Conservation (phyloP, 495 filamentous ascomycete species). For the Aspergillus nidulans region DNA sequence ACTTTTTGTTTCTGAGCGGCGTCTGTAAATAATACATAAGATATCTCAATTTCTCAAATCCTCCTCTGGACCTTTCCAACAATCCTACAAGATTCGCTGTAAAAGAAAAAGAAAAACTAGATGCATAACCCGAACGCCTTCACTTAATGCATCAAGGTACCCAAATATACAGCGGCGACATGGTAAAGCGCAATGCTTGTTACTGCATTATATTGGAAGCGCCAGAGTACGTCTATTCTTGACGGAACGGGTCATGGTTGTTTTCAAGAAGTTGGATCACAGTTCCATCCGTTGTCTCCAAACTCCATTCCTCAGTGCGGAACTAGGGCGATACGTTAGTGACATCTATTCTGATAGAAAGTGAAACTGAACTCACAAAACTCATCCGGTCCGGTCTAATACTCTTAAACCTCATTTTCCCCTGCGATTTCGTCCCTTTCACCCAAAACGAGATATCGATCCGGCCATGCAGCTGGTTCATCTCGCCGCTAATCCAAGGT, state of each 20-base stretch:
- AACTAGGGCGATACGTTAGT: conserved; percentile 40
- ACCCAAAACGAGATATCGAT: conserved; percentile 87
- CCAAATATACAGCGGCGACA: conserved; percentile 7
- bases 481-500: conserved; percentile 88
- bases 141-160: conserved; percentile 8
- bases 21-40: conserved; percentile 47
- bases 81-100: conserved; percentile 1
- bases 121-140: conserved; percentile 11
- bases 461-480: conserved; percentile 89
- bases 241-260: conserved; percentile 55
- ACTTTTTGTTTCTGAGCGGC: conserved; percentile 41
- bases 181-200: conserved; percentile 10
- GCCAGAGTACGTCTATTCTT: conserved; percentile 19
- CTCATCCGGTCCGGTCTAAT: conserved; percentile 67
- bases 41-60: conserved; percentile 33
- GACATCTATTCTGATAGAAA: not conserved
- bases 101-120: too few relatives aligned
- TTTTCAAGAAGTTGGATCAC: conserved; percentile 64
- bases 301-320: conserved; percentile 72
- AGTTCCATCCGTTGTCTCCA: conserved; percentile 61
- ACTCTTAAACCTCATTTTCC: conserved; percentile 78
- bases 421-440: conserved; percentile 69
- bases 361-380: conserved; percentile 48
- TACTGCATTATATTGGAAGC: too few relatives aligned
- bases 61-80: not conserved